Evolutionary conservation across 169 alveolate species (phyloP).

Genomic region (Cryptosporidium sp.): DNA sequence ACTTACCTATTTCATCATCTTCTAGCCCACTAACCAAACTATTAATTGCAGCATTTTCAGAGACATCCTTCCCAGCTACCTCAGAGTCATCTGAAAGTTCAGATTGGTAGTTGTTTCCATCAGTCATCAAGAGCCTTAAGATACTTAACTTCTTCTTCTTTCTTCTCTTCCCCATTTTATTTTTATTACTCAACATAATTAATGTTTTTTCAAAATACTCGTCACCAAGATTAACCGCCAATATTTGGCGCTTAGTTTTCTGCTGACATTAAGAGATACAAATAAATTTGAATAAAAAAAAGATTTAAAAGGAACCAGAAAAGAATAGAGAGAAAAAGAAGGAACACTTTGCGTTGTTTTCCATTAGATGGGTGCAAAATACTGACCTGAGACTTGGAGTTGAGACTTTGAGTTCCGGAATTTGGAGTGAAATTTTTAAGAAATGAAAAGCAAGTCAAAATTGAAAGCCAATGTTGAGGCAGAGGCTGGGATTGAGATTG

Average conservation of each 20-base stretch:
- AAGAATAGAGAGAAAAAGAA: not conserved
- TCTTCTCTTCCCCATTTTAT: constrained; percentile 15
- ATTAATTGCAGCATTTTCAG: constrained; percentile 2
- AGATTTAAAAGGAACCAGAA: not conserved
- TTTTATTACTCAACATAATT: not conserved
- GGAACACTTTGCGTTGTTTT: not conserved
- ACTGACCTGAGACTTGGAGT: not conserved
- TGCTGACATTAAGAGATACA: constrained; percentile 43
- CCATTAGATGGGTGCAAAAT: not conserved
- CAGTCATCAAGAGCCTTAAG: constrained; percentile 35
- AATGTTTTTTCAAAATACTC: constrained; percentile 21
- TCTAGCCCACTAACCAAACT: constrained; percentile 11
- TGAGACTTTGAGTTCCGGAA: not conserved
- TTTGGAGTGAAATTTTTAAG: not conserved
- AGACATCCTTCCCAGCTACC: not conserved
- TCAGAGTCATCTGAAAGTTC: constrained; percentile 7
- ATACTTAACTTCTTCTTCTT: constrained; percentile 19
- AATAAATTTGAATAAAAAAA: not conserved
- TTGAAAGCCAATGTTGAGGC: not conserved
- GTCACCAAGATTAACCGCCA: constrained; percentile 28
- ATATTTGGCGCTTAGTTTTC: constrained; percentile 17
- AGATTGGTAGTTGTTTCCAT: constrained; percentile 2
- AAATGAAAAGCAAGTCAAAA: not conserved
- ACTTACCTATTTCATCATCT: constrained; percentile 1
- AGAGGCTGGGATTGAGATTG: not conserved